phyloP scores from a whole-genome alignment of 2,329 filamentous ascomycete genomes.

The Clarireedia homoeocarpa region DNA sequence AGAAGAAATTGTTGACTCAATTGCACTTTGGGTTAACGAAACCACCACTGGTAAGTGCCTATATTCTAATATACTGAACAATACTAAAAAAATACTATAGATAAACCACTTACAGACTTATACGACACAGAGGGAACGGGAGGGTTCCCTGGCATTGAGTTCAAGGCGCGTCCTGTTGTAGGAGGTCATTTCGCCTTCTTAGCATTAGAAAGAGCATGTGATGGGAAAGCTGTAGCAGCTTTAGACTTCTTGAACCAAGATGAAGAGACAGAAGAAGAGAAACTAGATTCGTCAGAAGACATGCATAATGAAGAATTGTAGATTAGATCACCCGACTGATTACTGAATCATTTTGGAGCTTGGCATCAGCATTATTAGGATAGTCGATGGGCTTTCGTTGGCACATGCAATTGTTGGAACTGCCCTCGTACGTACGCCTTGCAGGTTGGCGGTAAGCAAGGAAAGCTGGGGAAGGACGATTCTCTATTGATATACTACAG shows the following conservation, averaged over 20 bases:
- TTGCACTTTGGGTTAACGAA: constrained; percentile 78
- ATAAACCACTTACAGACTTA: constrained; percentile 72
- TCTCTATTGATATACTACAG: background rate
- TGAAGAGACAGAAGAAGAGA: constrained; percentile 18
- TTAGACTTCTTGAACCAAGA: constrained; percentile 42
- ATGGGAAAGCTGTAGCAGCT: constrained; percentile 54
- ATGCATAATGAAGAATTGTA: constrained; percentile 20
- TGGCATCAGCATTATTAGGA: no score
- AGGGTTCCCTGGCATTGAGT: constrained; percentile 64
- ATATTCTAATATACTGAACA: background rate
- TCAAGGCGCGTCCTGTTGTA: constrained; percentile 77
- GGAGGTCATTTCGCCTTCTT: constrained; percentile 82
- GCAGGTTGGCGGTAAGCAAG: no score
- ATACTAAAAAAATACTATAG: constrained; percentile 29
- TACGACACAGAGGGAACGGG: constrained; percentile 74
- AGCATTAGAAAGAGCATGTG: constrained; percentile 73
- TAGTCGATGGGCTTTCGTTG: no score
- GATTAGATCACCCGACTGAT: background rate
- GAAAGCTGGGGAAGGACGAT: background rate
- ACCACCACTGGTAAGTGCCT: constrained; percentile 51
- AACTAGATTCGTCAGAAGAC: background rate
- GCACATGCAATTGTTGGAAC: no score
- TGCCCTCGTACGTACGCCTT: no score
- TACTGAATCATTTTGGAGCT: background rate
- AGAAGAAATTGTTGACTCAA: constrained; percentile 62